Evolutionary conservation across 192 early-diverging fungal species (phyloP).

Genomic region (Coemansia sp.): DNA sequence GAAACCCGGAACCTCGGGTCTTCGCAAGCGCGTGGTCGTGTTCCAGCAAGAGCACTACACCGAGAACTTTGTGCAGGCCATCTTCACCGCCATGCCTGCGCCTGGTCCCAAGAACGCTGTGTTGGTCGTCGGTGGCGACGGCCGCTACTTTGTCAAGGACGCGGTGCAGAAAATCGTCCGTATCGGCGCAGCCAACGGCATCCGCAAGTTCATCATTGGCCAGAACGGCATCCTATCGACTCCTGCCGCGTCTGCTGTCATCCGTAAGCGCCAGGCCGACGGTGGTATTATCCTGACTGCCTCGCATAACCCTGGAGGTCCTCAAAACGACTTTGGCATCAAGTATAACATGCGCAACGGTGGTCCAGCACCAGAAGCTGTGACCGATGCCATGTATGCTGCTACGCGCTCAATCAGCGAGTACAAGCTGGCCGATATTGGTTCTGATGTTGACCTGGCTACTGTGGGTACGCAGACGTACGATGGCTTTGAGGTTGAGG

Average conservation of each 20-base stretch:
- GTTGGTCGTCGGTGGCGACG: constrained; percentile 95
- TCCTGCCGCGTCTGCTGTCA: constrained; percentile 92
- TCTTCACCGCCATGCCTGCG: constrained; percentile 78
- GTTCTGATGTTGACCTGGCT: constrained; percentile 70
- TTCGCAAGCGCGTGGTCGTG: constrained; percentile 93
- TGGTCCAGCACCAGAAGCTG: constrained; percentile 93
- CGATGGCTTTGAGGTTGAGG: constrained; percentile 73
- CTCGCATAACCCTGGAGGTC: constrained; percentile 98
- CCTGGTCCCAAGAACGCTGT: constrained; percentile 75
- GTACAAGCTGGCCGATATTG: constrained; percentile 59
- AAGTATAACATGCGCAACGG: constrained; percentile 98
- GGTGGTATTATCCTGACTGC: constrained; percentile 97
- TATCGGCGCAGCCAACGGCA: constrained; percentile 83
- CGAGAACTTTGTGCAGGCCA: constrained; percentile 95
- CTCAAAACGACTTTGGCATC: constrained; percentile 97
- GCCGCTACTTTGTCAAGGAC: constrained; percentile 84
- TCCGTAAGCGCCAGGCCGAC: constrained; percentile 84
- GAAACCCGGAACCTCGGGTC: constrained; percentile 95
- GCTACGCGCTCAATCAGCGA: constrained; percentile 72
- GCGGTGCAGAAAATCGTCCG: constrained; percentile 87
- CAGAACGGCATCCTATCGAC: constrained; percentile 93
- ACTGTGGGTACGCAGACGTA: constrained; percentile 63
- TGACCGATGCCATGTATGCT: constrained; percentile 91
- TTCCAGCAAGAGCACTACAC: constrained; percentile 96
- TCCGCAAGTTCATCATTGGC: constrained; percentile 86